A percentile compares a stretch with the other conserved stretches of the same genome.
Conservation (phyloP, 345 rosid species). For the Gossypium anomalum region DNA sequence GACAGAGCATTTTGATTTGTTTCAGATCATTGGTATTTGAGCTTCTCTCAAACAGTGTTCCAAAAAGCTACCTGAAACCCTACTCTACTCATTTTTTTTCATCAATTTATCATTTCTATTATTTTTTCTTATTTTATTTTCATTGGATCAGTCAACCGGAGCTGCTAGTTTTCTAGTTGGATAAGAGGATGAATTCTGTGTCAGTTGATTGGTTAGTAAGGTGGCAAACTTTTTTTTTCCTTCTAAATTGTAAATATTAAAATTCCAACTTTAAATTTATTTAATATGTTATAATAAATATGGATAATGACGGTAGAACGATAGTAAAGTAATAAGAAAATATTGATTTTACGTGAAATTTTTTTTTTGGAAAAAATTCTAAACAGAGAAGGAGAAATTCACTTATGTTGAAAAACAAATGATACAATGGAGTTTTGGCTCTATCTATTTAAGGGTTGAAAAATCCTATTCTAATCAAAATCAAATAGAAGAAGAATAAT, state of each 20-base stretch:
- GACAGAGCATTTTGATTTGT: constrained; percentile 16
- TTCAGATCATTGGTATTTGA: constrained; percentile 26
- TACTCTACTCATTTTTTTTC: neutral
- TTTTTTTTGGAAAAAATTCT: rapidly evolving
- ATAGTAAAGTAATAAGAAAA: too few species aligned
- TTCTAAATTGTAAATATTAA: too few species aligned
- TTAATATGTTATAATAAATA: too few species aligned
- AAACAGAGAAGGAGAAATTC: too few species aligned
- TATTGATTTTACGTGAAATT: too few species aligned
- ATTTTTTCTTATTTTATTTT: neutral
- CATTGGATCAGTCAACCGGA: constrained; percentile 10
- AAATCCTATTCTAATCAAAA: too few species aligned
- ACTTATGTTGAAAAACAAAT: too few species aligned
- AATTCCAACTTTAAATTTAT: too few species aligned
- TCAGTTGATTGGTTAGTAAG: constrained; percentile 3
- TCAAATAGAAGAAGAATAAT: too few species aligned
- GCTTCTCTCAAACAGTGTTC: constrained; percentile 14
- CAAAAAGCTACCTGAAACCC: constrained; percentile 19
- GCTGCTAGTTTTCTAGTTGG: constrained; percentile 13
- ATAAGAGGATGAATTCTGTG: constrained; percentile 1
- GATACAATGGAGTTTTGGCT: too few species aligned
- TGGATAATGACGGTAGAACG: too few species aligned
- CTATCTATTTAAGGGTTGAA: too few species aligned
- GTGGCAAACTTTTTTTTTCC: neutral
- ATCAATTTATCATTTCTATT: neutral